Evolutionary conservation across 345 rosid genomes (phyloP), one percentile per base, ranked within the genome.

Genomic region (Heritiera littoralis): DNA sequence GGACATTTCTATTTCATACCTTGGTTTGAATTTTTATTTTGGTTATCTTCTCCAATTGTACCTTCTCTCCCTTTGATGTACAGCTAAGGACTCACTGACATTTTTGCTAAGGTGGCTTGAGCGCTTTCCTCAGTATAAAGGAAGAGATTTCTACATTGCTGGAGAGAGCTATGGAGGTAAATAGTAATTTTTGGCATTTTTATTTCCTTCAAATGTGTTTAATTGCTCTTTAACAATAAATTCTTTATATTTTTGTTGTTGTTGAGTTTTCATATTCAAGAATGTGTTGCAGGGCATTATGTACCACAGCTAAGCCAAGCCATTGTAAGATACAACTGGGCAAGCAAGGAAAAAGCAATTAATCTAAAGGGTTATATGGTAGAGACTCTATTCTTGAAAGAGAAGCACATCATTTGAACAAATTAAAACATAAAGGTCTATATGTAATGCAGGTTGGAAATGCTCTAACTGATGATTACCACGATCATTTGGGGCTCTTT

Each of bases 101-200:
- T 95, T 95, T 90, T 83, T 95, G 77, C 78, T 95, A 43, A 89
- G 87, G 72, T 93, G 99, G 99, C 86, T 93, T 77, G 94, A 95
- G 83, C 93, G 97, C 66, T 95, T 89, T 79, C 98, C 98, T 43
- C 93, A 93, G 80, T 95, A 87, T 79, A 90, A 91, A 77, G 96
- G 89, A 81, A 88, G 95, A 77, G 97, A 95, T n/a, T 93, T 95
- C 77, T 95, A 92, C 76, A 88, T 95, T 59, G 80, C 86, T 1
- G 98, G 98, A 70, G 98, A 95, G 86, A 95, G 99, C 85, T 95
- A 95, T 85, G 99, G 84, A 77, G 98, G 99, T 95, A 84, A 45
- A 40, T 11, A 14, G 8, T 45, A 49, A 60, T 67, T 30, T 55
- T 60, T 71, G 7, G 78, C 58, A 30, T 78, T 82, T 48, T 17